These are phyloP conservation scores for Plasmodium blacklocki DNA, from an alignment of 169 alveolate species.

Conservation along the genomic window DNA sequence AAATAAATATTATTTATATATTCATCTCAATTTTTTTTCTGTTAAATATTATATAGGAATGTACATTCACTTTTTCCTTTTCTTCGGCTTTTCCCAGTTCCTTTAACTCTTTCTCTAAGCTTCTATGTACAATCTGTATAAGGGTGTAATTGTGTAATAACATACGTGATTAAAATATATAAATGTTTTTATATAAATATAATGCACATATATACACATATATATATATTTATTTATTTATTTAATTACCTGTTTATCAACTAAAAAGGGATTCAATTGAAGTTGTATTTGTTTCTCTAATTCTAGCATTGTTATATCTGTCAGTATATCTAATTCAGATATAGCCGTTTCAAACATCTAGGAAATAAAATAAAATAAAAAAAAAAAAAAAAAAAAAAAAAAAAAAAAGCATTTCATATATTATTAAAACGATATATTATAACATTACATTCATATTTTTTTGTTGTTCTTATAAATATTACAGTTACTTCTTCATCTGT, in stretches of 20 bases:
- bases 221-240: not conserved
- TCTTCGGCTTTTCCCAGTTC: slow-evolving; percentile 46
- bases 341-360: slow-evolving; percentile 74
- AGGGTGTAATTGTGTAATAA: too few relatives aligned
- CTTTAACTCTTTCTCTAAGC: slow-evolving; percentile 47
- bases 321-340: slow-evolving; percentile 59
- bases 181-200: too few relatives aligned
- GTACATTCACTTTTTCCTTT: slow-evolving; percentile 13
- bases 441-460: not conserved
- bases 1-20: not conserved
- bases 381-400: slow-evolving; percentile 17
- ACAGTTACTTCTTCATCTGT: slow-evolving; percentile 76
- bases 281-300: slow-evolving; percentile 62
- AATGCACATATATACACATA: too few relatives aligned
- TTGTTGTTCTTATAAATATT: not conserved
- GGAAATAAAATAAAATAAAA: not conserved
- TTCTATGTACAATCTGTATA: slow-evolving; percentile 33
- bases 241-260: slow-evolving; percentile 48
- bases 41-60: not conserved
- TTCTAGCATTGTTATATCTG: slow-evolving; percentile 69
- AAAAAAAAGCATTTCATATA: not conserved
- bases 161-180: too few relatives aligned
- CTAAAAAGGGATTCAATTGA: slow-evolving; percentile 66
- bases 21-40: slow-evolving; percentile 1
- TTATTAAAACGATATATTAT: not conserved